phyloP scores from a whole-genome alignment of 2,329 filamentous ascomycete genomes.

The Trichoderma koningii region DNA sequence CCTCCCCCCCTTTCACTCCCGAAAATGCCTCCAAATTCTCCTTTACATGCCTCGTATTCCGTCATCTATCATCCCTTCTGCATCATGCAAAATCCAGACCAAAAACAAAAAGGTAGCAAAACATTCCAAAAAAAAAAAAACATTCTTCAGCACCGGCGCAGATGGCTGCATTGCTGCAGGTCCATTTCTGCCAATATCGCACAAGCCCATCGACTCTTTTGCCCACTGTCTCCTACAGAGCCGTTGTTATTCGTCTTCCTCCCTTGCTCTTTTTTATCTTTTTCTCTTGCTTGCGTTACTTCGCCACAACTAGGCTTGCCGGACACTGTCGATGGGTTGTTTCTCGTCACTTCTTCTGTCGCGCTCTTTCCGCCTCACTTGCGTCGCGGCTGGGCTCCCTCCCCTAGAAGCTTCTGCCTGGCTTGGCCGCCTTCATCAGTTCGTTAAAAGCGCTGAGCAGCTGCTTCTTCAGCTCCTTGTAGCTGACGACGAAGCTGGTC shows the following conservation, averaged over 20 bases:
- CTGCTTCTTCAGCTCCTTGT: constrained; percentile 80
- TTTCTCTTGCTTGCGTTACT: not conserved
- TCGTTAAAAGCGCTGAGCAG: constrained; percentile 60
- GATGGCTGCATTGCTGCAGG: no score
- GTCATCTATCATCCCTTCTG: no score
- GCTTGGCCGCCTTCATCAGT: constrained; percentile 52
- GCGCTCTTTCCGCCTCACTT: not conserved
- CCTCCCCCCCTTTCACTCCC: no score
- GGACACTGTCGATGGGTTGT: not conserved
- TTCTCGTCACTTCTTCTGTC: not conserved
- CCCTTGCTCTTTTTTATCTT: not conserved
- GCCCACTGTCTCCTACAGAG: no score
- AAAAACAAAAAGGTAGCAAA: no score
- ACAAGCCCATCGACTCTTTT: no score
- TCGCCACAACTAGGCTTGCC: not conserved
- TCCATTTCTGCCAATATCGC: no score
- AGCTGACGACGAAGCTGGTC: constrained; percentile 83
- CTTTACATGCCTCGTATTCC: no score
- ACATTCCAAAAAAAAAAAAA: no score
- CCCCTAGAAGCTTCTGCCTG: constrained; percentile 41
- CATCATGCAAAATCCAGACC: no score
- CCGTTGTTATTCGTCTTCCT: not conserved
- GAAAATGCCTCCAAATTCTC: no score
- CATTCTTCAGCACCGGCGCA: no score
- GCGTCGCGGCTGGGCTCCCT: not conserved